Evolutionary conservation across 805 yeast species (phyloP), one percentile per base, ranked within the genome.

Genomic region (Myxozyma udenii): DNA sequence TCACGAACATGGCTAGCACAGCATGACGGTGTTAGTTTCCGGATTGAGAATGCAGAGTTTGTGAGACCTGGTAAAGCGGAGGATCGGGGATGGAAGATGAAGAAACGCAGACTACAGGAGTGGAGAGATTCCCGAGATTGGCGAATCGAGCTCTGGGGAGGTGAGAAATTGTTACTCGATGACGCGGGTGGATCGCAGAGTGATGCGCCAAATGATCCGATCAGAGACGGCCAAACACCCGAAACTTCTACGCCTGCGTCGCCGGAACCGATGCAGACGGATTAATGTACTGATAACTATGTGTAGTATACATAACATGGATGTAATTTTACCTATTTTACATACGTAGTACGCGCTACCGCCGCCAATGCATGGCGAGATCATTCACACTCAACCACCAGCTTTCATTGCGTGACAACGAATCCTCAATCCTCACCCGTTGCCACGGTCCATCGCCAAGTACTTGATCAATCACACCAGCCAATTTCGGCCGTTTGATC

Each of bases 21-120:
- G 4, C 98, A 91, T 65, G 87, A 85, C 64, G 98, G 98, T 1
- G 76, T 82, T 41, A 84, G 95, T 36, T 74, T 76, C 50, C 81
- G 84, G 3, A 71, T 93, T 2, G 78, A 77, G 57, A 72, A 70
- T 44, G 81, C 81, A 40, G 71, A 73, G 59, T 64, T 61, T 44
- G 50, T 66, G 18, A 54, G 64, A 7, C 40, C 48, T 14, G 73
- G 72, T 21, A 55, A 52, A 37, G 70, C 73, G 1, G 66, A 66
- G 37, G 54, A 41, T 21, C 24, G 57, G 9, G 71, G 71, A 19
- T 67, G 64, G 37, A 50, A 53, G 33, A 57, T 57, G 46, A 62
- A 58, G 51, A 64, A 57, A 47, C 60, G 58, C 26, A 54, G 76
- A 63, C 52, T 66, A 50, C 56, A 46, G 25, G 77, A 71, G 46